Percentiles rank a stretch among this genome's conserved stretches.
Conservation (phyloP, 2,329 filamentous ascomycete genomes). For the Aureobasidium namibiae region DNA sequence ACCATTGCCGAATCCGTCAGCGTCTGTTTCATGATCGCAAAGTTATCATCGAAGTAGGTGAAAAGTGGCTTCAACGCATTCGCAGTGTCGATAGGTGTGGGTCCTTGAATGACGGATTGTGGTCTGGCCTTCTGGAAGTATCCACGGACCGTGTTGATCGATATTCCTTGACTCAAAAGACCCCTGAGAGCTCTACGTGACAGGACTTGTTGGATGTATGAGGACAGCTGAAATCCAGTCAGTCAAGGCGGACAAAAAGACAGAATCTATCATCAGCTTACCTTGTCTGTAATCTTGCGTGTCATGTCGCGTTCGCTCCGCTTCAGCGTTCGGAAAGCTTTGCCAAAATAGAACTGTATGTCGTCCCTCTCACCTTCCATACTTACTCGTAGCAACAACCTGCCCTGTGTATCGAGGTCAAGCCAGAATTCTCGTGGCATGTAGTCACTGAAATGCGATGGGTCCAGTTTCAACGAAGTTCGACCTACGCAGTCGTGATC, state of each 20-base stretch:
- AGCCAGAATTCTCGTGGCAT: constrained; percentile 95
- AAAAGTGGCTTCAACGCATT: constrained; percentile 78
- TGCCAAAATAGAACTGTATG: constrained; percentile 97
- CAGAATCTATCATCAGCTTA: constrained; percentile 31
- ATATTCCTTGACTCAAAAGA: constrained; percentile 64
- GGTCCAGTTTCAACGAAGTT: constrained; percentile 96
- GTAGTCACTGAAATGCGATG: constrained; percentile 94
- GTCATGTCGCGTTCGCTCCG: constrained; percentile 97
- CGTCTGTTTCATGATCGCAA: constrained; percentile 97
- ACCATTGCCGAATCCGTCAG: constrained; percentile 94
- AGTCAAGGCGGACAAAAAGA: constrained; percentile 28
- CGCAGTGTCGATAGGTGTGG: constrained; percentile 59
- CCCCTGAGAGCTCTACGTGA: constrained; percentile 71
- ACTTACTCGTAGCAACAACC: constrained; percentile 80
- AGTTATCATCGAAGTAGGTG: constrained; percentile 95
- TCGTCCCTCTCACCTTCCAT: constrained; percentile 99
- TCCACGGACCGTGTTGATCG: constrained; percentile 56
- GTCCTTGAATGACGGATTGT: constrained; percentile 41
- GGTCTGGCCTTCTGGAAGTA: constrained; percentile 50
- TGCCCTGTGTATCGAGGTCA: constrained; percentile 89
- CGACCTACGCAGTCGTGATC: constrained; percentile 96
- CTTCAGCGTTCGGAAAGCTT: constrained; percentile 90
- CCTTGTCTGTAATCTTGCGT: constrained; percentile 94
- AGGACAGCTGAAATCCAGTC: constrained; percentile 53
- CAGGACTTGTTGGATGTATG: constrained; percentile 84